Percentiles rank a stretch among this genome's conserved stretches.
Conservation (phyloP, 2,329 filamentous ascomycete species). For the Fusarium proliferatum region DNA sequence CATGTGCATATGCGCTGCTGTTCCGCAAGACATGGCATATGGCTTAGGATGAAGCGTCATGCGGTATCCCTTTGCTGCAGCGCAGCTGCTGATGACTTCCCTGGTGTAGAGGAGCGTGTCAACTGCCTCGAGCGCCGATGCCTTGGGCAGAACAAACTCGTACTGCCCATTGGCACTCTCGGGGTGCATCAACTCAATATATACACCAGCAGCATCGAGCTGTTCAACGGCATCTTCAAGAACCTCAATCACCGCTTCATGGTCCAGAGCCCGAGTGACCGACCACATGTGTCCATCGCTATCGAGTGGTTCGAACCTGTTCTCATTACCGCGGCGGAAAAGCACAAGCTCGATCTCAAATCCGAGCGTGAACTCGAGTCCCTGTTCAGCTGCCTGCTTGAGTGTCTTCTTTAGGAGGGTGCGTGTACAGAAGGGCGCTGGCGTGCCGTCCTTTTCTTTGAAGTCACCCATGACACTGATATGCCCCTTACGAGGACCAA, state of each 20-base stretch:
- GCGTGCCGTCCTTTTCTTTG: conserved; percentile 63
- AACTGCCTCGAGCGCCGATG: conserved; percentile 72
- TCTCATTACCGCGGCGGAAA: conserved; percentile 58
- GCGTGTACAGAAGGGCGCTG: conserved; percentile 71
- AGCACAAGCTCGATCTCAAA: conserved; percentile 88
- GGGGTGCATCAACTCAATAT: conserved; percentile 78
- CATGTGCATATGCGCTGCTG: conserved; percentile 76
- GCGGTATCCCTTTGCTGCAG: conserved; percentile 69
- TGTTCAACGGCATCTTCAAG: conserved; percentile 73
- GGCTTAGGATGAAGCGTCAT: conserved; percentile 82
- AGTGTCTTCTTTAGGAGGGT: conserved; percentile 68
- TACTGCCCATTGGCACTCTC: conserved; percentile 81
- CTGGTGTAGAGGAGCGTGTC: conserved; percentile 78
- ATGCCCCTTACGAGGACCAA: conserved; percentile 68
- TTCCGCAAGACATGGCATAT: conserved; percentile 67
- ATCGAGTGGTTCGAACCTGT: conserved; percentile 58
- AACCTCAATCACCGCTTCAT: conserved; percentile 65
- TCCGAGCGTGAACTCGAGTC: conserved; percentile 72
- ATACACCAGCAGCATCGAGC: conserved; percentile 71
- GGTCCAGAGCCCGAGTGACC: conserved; percentile 70
- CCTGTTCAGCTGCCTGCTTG: conserved; percentile 60
- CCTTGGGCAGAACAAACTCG: conserved; percentile 76
- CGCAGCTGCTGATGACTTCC: conserved; percentile 74
- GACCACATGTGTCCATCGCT: conserved; percentile 78
- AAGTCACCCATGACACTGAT: conserved; percentile 77